These are phyloP conservation scores for Oxytropis ochrocephala DNA, from an alignment of 306 rosid species.

Conservation along the genomic window DNA sequence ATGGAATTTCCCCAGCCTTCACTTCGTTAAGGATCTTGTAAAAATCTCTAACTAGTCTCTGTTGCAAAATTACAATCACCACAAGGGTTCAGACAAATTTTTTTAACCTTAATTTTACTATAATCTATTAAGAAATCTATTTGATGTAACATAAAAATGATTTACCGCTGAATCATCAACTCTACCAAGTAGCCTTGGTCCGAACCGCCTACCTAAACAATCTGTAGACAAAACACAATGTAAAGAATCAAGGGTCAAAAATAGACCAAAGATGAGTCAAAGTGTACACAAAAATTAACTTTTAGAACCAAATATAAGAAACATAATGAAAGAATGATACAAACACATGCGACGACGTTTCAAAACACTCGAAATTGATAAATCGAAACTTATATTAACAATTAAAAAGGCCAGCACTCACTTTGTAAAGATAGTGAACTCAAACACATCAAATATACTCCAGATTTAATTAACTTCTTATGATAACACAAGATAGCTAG, in stretches of 20 bases:
- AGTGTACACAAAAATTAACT: neutral
- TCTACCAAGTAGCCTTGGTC: constrained; percentile 93
- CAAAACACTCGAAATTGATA: neutral
- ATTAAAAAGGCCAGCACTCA: constrained; percentile 1
- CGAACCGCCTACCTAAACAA: constrained; percentile 98
- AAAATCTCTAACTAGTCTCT: constrained; percentile 83
- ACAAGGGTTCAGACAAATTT: constrained; percentile 30
- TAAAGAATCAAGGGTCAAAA: constrained; percentile 22
- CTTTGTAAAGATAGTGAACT: neutral
- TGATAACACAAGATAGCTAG: neutral
- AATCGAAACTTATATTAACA: neutral
- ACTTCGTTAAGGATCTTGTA: constrained; percentile 83
- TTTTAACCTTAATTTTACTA: neutral
- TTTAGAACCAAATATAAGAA: constrained; percentile 14
- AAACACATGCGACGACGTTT: neutral
- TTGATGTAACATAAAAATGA: constrained; percentile 11
- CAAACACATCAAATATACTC: neutral
- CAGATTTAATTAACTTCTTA: neutral
- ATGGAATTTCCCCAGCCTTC: constrained; percentile 64
- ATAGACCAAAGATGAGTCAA: neutral
- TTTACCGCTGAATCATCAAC: constrained; percentile 88
- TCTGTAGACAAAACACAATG: constrained; percentile 46
- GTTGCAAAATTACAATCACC: constrained; percentile 36
- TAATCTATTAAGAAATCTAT: constrained; percentile 22
- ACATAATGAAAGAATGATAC: constrained; percentile 6